A percentile compares a stretch with the other conserved stretches of the same genome.
These are phyloP conservation scores for Flaveria floridana DNA, from an alignment of 140 eudicot genomes.

Conservation along the genomic window DNA sequence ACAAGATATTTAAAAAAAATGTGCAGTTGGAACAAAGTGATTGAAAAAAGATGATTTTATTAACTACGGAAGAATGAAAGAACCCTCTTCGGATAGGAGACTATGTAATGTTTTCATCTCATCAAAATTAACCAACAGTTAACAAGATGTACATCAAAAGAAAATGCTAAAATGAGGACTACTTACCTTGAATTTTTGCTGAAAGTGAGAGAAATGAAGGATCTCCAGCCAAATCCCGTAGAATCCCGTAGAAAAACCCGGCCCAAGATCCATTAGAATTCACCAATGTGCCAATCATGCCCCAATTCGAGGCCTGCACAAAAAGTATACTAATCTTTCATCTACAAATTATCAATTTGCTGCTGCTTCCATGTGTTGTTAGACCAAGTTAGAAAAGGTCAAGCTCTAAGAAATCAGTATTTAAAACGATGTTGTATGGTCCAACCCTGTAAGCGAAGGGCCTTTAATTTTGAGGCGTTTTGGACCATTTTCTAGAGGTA, in stretches of 20 bases:
- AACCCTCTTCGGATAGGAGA: slow-evolving; percentile 10
- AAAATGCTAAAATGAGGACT: slow-evolving; percentile 26
- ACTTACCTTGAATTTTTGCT: slow-evolving; percentile 35
- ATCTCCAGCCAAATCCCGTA: slow-evolving; percentile 52
- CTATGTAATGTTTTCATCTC: slow-evolving; percentile 18
- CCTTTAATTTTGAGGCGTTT: slow-evolving; percentile 85
- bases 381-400: slow-evolving; percentile 65
- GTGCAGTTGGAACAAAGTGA: slow-evolving; percentile 12
- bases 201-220: slow-evolving; percentile 43
- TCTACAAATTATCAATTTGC: slow-evolving; percentile 54
- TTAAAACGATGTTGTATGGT: slow-evolving; percentile 37
- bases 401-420: slow-evolving; percentile 34
- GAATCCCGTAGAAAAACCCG: slow-evolving; percentile 47
- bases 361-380: slow-evolving; percentile 69
- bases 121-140: slow-evolving; percentile 29
- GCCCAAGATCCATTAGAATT: slow-evolving; percentile 40
- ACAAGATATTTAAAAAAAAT: not conserved
- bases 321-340: slow-evolving; percentile 49
- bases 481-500: slow-evolving; percentile 50
- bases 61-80: slow-evolving; percentile 59
- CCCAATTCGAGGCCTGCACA: slow-evolving; percentile 72
- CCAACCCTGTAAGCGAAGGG: slow-evolving; percentile 56
- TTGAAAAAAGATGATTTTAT: slow-evolving; percentile 41
- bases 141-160: slow-evolving; percentile 32
- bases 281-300: slow-evolving; percentile 48